A percentile compares a stretch with the other conserved stretches of the same genome.
Evolutionary conservation across 257 asterid genomes (phyloP).

Genomic region (Solanum appendiculatum): DNA sequence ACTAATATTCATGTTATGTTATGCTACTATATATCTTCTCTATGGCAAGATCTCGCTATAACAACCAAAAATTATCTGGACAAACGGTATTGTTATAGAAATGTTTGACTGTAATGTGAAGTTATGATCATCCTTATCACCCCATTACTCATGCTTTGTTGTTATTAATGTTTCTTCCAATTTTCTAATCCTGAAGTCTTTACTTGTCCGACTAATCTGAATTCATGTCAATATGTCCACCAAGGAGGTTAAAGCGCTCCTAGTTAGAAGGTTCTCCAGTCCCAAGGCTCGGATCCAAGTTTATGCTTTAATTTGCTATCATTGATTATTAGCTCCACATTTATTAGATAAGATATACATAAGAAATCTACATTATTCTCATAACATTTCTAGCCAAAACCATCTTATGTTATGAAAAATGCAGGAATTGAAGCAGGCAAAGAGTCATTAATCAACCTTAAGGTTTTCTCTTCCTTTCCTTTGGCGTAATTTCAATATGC

Average conservation of each 20-base stretch:
- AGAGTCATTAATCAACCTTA: slow-evolving; percentile 16
- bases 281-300: neutral
- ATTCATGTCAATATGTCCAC: neutral
- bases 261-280: neutral
- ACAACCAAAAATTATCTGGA: neutral
- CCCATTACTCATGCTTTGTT: neutral
- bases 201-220: neutral
- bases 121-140: neutral
- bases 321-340: neutral
- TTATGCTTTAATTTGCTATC: neutral
- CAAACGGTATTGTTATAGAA: too few relatives aligned
- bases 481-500: neutral
- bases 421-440: slow-evolving; percentile 27
- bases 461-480: slow-evolving; percentile 8
- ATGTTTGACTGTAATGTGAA: too few relatives aligned
- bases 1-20: neutral
- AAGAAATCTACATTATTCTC: neutral
- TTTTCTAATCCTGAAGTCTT: too few relatives aligned
- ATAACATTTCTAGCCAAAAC: neutral
- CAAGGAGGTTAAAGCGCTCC: neutral
- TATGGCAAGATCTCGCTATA: neutral
- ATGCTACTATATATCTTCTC: neutral
- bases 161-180: neutral
- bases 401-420: neutral
- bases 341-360: neutral